Conservation (phyloP, 2,329 filamentous ascomycete genomes). For the Colletotrichum theobromicola region DNA sequence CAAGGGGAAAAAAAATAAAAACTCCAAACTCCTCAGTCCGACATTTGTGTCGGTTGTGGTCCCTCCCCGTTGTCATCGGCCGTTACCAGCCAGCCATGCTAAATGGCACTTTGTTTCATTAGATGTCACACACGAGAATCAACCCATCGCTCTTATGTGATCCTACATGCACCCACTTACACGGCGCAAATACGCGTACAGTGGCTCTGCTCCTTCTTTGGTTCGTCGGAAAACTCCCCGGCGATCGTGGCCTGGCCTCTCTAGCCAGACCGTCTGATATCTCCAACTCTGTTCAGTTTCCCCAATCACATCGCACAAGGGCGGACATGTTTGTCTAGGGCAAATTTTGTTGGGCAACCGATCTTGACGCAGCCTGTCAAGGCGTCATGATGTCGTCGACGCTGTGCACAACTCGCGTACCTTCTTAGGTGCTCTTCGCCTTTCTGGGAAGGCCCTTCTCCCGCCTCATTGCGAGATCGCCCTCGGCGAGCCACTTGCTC, state of each 20-base stretch:
- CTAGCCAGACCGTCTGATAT: neutral
- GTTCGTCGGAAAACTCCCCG: too few species aligned
- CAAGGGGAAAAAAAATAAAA: neutral
- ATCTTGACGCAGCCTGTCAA: neutral
- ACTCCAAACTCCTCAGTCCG: slow-evolving; percentile 13
- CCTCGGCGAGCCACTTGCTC: slow-evolving; percentile 89
- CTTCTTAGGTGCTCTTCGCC: slow-evolving; percentile 9
- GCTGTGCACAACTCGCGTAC: neutral
- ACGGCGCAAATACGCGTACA: neutral
- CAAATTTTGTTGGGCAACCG: neutral
- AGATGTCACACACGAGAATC: neutral
- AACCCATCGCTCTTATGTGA: neutral
- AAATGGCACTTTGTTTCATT: neutral
- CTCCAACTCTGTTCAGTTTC: neutral
- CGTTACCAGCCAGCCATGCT: neutral
- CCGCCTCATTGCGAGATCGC: slow-evolving; percentile 73
- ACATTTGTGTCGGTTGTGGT: neutral
- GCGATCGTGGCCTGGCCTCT: neutral
- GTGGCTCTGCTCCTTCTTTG: neutral
- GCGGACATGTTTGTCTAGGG: neutral
- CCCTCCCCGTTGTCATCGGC: neutral
- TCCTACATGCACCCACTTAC: neutral
- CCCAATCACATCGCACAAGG: neutral
- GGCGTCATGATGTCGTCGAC: neutral
- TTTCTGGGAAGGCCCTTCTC: slow-evolving; percentile 57